Evolutionary conservation across 75 land plant species (phyloP), one percentile per base, ranked within the genome.

Genomic region (Gnetum montanum): DNA sequence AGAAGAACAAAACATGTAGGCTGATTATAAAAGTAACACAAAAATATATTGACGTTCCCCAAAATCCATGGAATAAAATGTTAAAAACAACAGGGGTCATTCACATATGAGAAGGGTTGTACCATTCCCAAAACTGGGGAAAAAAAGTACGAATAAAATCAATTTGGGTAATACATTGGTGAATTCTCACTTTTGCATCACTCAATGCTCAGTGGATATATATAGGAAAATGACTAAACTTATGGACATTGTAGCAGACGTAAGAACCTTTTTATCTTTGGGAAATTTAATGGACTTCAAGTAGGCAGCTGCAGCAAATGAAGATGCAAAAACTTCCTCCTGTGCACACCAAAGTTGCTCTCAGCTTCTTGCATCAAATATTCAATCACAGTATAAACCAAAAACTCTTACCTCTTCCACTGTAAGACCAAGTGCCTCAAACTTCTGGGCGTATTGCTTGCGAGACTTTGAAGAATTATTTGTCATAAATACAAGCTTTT

Each of bases 261-360:
- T 26, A 10, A 49, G 13, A 49, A 90, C 96, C 99, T 95, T 95
- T 53, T 90, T 90, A 0, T 90, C 83, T 23, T 49, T 41, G 28
- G 99, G 92, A 40, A 90, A 95, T 18, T 81, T 60, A 48, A 73
- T 86, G 15, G 80, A 70, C 54, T 79, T 80, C 73, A 95, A 73
- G 69, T 74, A 95, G 62, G 80, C 85, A 20, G 99, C 96, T 59
- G 96, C 96, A 34, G 99, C 99, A 75, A 90, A 95, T 11, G 99
- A 95, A 1, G 96, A 90, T 25, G 83, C 71, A 60, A 95, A 90
- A 19, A 95, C 81, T 69, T 95, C 99, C 61, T 95, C 99, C 99
- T 95, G 70, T 63, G 70, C 54, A 52, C 8, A 36, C 7, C 26
- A 27, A 3, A 22, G 7, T 10, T 18, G 25, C n/a, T 12, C 31